Conservation (phyloP, 345 rosid genomes). For the Turnera subulata region DNA sequence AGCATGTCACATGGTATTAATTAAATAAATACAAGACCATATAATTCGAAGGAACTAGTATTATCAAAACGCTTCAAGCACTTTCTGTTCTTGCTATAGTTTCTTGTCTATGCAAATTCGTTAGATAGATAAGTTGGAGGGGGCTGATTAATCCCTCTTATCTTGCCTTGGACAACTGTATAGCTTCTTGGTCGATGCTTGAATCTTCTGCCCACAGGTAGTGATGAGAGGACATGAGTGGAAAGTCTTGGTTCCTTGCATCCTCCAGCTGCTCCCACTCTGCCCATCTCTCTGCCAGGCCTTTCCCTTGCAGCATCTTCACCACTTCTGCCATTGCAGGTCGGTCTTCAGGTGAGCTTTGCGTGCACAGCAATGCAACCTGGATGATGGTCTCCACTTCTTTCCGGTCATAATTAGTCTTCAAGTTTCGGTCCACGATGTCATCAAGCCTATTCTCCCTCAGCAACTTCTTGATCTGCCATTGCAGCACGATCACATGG, state of each 20-base stretch:
- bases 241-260: constrained; percentile 47
- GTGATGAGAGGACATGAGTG: constrained; percentile 36
- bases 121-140: too few relatives aligned
- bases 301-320: constrained; percentile 65
- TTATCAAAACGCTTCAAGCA: too few relatives aligned
- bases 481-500: too few relatives aligned
- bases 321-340: constrained; percentile 76
- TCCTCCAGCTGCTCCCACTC: constrained; percentile 71
- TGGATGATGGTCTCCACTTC: constrained; percentile 72
- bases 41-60: too few relatives aligned
- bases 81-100: too few relatives aligned
- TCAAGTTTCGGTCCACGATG: constrained; percentile 64
- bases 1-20: too few relatives aligned
- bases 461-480: constrained; percentile 65
- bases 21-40: too few relatives aligned
- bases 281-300: constrained; percentile 68
- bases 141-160: too few relatives aligned
- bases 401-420: constrained; percentile 34
- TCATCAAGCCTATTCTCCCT: constrained; percentile 67
- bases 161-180: constrained; percentile 71
- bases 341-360: constrained; percentile 70
- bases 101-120: too few relatives aligned
- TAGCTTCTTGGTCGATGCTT: constrained; percentile 62
- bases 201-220: constrained; percentile 74
- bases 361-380: constrained; percentile 81